Percentiles rank a stretch among this genome's conserved stretches.
These are phyloP conservation scores for Ascoidea rubescens DNA, from an alignment of 805 yeast species.

Conservation along the genomic window DNA sequence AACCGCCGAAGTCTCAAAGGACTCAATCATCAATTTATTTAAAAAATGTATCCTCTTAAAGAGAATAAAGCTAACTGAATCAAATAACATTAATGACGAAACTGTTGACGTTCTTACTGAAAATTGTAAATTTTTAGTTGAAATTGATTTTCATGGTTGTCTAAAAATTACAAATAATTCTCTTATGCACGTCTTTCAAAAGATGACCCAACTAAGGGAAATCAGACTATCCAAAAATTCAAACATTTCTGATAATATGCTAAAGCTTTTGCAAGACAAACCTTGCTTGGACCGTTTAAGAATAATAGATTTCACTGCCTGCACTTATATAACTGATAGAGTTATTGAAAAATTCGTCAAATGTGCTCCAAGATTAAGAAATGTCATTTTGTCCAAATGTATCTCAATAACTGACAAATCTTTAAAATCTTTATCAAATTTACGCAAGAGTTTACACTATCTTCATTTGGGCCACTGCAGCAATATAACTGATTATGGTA, in stretches of 20 bases:
- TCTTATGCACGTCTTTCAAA: slow-evolving; percentile 39
- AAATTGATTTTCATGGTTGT: slow-evolving; percentile 79
- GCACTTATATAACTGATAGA: slow-evolving; percentile 68
- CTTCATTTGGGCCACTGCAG: slow-evolving; percentile 91
- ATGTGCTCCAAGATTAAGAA: slow-evolving; percentile 75
- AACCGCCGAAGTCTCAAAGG: slow-evolving; percentile 57
- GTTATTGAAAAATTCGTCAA: slow-evolving; percentile 58
- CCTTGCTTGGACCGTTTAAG: slow-evolving; percentile 51
- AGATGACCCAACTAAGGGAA: slow-evolving; percentile 66
- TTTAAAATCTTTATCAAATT: slow-evolving; percentile 49
- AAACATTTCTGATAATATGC: slow-evolving; percentile 54
- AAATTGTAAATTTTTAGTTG: slow-evolving; percentile 73
- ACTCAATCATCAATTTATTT: slow-evolving; percentile 45
- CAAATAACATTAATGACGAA: slow-evolving; percentile 49
- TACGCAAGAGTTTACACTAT: slow-evolving; percentile 75
- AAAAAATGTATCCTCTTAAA: slow-evolving; percentile 59
- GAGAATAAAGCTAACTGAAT: slow-evolving; percentile 70
- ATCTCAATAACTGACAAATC: slow-evolving; percentile 73
- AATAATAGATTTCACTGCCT: slow-evolving; percentile 73
- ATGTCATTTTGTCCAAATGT: slow-evolving; percentile 84
- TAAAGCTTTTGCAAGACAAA: slow-evolving; percentile 36
- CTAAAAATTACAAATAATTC: slow-evolving; percentile 56
- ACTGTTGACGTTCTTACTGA: slow-evolving; percentile 45
- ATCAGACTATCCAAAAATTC: slow-evolving; percentile 66
- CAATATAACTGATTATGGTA: slow-evolving; percentile 81